Percentiles rank a stretch among this genome's conserved stretches.
Evolutionary conservation across 1,139 yeast genomes (phyloP).

Genomic region (Blastobotrys buckinghamii): DNA sequence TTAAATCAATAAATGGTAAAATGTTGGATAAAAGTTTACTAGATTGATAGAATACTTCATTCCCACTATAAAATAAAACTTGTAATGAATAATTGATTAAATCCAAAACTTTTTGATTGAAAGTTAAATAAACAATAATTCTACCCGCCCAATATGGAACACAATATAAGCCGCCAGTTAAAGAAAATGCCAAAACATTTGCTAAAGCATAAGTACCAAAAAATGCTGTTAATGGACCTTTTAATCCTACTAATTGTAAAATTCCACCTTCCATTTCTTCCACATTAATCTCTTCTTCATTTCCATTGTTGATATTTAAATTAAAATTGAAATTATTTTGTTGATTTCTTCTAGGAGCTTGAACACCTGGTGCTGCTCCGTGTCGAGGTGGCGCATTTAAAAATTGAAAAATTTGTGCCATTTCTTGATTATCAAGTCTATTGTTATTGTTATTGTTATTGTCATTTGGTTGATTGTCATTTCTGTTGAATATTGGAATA

Average conservation of each 20-base stretch:
- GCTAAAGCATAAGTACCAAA: conserved; percentile 20
- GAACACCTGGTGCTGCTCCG: too few species aligned
- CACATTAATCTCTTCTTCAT: conserved; percentile 10
- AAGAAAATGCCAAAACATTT: conserved; percentile 18
- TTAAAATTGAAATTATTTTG: not conserved
- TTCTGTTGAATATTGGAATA: too few species aligned
- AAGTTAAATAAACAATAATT: conserved; percentile 9
- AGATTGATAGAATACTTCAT: conserved; percentile 7
- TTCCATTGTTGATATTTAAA: conserved; percentile 16
- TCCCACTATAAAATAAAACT: conserved; percentile 1
- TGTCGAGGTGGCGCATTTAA: too few species aligned
- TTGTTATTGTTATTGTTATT: too few species aligned
- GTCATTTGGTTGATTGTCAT: too few species aligned
- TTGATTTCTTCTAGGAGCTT: too few species aligned
- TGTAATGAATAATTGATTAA: conserved; percentile 2
- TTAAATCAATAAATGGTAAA: conserved; percentile 2
- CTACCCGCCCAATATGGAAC: conserved; percentile 29
- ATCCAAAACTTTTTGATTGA: not conserved
- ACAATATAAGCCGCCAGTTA: conserved; percentile 19
- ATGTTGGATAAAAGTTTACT: not conserved
- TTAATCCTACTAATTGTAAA: conserved; percentile 29
- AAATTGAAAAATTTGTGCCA: too few species aligned
- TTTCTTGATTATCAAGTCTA: too few species aligned
- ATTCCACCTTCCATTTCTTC: conserved; percentile 22
- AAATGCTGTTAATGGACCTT: conserved; percentile 28